phyloP scores from a whole-genome alignment of 257 asterid species.

The Nicotiana tomentosiformis region DNA sequence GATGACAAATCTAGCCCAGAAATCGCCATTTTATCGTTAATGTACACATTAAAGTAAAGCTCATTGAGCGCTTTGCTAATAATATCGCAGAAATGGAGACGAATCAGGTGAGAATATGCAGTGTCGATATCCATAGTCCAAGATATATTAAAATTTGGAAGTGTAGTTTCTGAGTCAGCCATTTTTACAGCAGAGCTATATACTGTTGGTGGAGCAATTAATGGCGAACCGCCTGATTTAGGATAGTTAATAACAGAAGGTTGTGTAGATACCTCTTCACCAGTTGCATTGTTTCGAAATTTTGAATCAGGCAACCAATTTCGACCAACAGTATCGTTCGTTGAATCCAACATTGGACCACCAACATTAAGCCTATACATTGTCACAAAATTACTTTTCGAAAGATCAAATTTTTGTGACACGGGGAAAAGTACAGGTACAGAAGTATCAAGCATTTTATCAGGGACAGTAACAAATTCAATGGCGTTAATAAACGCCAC shows the following conservation, averaged over 20 bases:
- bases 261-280: constrained; percentile 3
- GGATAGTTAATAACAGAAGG: not conserved
- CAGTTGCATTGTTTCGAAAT: constrained; percentile 7
- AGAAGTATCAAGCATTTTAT: constrained; percentile 21
- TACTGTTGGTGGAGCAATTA: constrained; percentile 11
- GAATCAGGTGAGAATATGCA: constrained; percentile 10
- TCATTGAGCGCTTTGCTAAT: constrained; percentile 19
- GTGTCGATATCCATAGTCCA: constrained; percentile 16
- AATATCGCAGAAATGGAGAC: constrained; percentile 19
- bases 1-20: constrained; percentile 46
- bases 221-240: constrained; percentile 8
- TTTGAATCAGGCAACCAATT: constrained; percentile 27
- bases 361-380: constrained; percentile 52
- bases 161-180: constrained; percentile 13
- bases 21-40: constrained; percentile 17
- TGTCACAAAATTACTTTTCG: constrained; percentile 26
- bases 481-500: constrained; percentile 45
- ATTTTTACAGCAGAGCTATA: constrained; percentile 11
- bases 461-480: constrained; percentile 51
- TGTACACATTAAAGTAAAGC: constrained; percentile 20
- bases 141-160: constrained; percentile 10
- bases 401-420: constrained; percentile 26
- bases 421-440: constrained; percentile 39
- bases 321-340: constrained; percentile 50
- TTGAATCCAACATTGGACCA: constrained; percentile 38